Evolutionary conservation across 345 rosid species (phyloP), one percentile per base, ranked within the genome.

Genomic region (Turritis glabra): DNA sequence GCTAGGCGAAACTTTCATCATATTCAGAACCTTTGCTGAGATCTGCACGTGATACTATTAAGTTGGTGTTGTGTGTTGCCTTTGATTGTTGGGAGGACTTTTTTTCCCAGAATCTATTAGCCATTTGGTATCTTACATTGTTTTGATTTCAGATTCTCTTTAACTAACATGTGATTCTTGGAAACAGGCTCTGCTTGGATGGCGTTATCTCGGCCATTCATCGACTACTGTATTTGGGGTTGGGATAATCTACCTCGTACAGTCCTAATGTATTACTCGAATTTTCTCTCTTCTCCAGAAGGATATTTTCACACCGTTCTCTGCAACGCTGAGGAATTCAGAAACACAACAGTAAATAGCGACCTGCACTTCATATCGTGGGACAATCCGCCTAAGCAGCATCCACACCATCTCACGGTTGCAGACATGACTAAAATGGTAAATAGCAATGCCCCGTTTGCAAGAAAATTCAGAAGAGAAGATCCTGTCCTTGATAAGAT

Each of bases 371-470:
- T 80, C 84, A 95, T 95, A 79, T 83, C 94, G 17, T 90, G 99
- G 99, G 98, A 90, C 87, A 92, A 90, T 79, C 99, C 98, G 15
- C 99, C 99, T 2, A 92, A 86, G 89, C 99, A 95, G 82, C 99
- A 95, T 73, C 99, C 99, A 0, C 97, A 89, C 78, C 73, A 83
- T 82, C 97, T 95, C 74, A 84, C 69, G 51, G 67, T 79, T 27
- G 68, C 73, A 15, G 97, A 95, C 84, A 89, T 95, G 91, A 77
- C 69, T 41, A 83, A 50, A 59, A 90, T 95, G 98, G 70, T 85
- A 8, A 64, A 85, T 40, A 95, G 99, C 51, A 87, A 95, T 54
- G 99, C 96, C 5, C 99, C 97, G 2, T 92, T 92, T 61, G 97
- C 94, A 0, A 84, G 97, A 74, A 95, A 95, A 74, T 95, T 95